Percentiles rank a stretch among this genome's conserved stretches.
These are phyloP conservation scores for Thelonectria rubi DNA, from an alignment of 2,329 filamentous ascomycete genomes.

Conservation along the genomic window DNA sequence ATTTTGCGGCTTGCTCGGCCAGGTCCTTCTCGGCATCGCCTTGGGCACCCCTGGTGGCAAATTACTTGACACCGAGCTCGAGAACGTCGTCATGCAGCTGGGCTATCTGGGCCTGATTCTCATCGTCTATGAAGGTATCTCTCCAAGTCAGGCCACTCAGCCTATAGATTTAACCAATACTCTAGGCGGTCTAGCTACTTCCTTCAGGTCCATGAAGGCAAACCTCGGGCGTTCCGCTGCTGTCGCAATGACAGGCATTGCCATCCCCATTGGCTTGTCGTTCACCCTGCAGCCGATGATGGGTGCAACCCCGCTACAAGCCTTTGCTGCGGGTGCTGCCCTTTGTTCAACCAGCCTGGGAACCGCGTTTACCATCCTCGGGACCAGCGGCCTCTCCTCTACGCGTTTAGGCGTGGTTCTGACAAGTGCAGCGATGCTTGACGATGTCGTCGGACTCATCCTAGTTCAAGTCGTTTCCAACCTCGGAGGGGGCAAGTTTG, in stretches of 20 bases:
- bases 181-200: constrained; percentile 62
- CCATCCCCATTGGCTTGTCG: constrained; percentile 70
- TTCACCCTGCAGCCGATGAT: constrained; percentile 65
- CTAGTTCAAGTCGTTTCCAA: constrained; percentile 81
- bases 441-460: constrained; percentile 80
- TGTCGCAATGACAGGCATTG: constrained; percentile 73
- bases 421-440: constrained; percentile 79
- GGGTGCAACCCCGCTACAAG: constrained; percentile 64
- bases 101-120: constrained; percentile 79
- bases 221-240: constrained; percentile 67
- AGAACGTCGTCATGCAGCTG: constrained; percentile 68
- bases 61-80: constrained; percentile 61
- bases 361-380: constrained; percentile 69
- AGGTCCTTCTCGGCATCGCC: constrained; percentile 74
- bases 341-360: constrained; percentile 79
- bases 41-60: constrained; percentile 74
- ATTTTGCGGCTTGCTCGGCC: constrained; percentile 77
- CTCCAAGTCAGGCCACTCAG: background rate
- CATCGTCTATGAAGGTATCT: constrained; percentile 72
- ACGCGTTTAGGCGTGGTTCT: constrained; percentile 69
- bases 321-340: constrained; percentile 77
- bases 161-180: no score
- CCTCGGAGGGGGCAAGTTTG: constrained; percentile 53
- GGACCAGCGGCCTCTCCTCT: constrained; percentile 52
- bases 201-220: constrained; percentile 55